Conservation (phyloP, 2,329 filamentous ascomycete genomes). For the Alternaria sp. region DNA sequence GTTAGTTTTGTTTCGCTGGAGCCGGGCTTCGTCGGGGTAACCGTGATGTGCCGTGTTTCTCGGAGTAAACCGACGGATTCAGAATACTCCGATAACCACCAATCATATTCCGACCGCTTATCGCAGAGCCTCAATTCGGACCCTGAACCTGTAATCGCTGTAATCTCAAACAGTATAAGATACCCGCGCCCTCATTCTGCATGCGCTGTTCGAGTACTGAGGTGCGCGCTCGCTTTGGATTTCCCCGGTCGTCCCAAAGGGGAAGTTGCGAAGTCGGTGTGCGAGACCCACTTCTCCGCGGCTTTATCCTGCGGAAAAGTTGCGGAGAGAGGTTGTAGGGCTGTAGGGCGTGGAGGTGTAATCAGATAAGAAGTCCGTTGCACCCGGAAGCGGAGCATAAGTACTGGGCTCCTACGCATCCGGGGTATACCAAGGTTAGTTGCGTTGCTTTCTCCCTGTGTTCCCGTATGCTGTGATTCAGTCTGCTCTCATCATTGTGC, state of each 20-base stretch:
- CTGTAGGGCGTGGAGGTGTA: background rate
- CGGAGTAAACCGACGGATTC: background rate
- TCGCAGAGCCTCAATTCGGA: background rate
- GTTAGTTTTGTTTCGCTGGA: too few relatives aligned
- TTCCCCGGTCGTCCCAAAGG: background rate
- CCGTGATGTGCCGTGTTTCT: too few relatives aligned
- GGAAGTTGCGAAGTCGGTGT: conserved; percentile 1
- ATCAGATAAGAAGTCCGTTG: background rate
- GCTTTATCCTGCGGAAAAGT: background rate
- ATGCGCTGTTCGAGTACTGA: background rate
- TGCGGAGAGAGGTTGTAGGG: background rate
- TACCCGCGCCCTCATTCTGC: background rate
- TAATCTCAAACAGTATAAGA: background rate
- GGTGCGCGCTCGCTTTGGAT: background rate
- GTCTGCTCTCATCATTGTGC: background rate
- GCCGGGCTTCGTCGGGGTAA: too few relatives aligned
- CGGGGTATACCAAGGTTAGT: background rate
- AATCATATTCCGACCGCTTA: background rate
- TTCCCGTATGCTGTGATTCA: background rate
- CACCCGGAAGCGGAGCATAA: background rate
- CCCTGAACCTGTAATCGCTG: background rate
- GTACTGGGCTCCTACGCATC: background rate
- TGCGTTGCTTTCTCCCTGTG: background rate
- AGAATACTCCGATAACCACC: background rate
- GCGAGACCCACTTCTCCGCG: background rate